A percentile compares a stretch with the other conserved stretches of the same genome.
Conservation (phyloP, 177 flowering plant species). For the Vitis hybrid region DNA sequence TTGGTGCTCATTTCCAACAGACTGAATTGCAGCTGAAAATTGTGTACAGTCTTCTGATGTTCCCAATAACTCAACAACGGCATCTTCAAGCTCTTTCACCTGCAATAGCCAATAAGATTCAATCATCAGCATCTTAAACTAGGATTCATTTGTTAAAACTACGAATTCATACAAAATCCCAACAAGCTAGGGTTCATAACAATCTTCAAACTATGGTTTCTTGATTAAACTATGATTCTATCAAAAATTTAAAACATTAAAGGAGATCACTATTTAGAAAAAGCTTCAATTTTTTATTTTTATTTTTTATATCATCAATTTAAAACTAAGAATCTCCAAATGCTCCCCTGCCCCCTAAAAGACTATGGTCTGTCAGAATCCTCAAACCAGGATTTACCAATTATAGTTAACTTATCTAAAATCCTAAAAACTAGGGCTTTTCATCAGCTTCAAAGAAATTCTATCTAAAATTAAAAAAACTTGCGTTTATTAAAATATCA, state of each 20-base stretch:
- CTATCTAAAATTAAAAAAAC: too few relatives aligned
- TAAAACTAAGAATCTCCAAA: too few relatives aligned
- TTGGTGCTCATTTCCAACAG: conserved; percentile 51
- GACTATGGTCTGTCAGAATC: too few relatives aligned
- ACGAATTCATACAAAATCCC: background rate
- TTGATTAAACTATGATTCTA: too few relatives aligned
- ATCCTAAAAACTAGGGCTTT: conserved; percentile 2
- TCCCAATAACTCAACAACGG: conserved; percentile 51
- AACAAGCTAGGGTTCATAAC: background rate
- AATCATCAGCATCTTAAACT: background rate
- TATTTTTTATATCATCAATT: too few relatives aligned
- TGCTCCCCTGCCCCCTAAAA: too few relatives aligned
- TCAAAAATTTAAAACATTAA: too few relatives aligned
- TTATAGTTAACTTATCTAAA: background rate
- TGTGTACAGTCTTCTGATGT: conserved; percentile 44
- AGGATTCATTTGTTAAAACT: too few relatives aligned
- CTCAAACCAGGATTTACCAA: background rate
- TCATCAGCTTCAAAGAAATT: background rate
- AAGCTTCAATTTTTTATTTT: too few relatives aligned
- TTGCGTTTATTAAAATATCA: too few relatives aligned
- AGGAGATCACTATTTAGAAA: too few relatives aligned
- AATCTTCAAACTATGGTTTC: background rate
- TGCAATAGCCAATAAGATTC: conserved; percentile 18
- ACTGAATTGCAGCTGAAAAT: conserved; percentile 54
- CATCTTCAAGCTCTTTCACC: conserved; percentile 78